phyloP scores from a whole-genome alignment of 768 basidiomycete genomes.

The Hemileccinum rubropunctum region DNA sequence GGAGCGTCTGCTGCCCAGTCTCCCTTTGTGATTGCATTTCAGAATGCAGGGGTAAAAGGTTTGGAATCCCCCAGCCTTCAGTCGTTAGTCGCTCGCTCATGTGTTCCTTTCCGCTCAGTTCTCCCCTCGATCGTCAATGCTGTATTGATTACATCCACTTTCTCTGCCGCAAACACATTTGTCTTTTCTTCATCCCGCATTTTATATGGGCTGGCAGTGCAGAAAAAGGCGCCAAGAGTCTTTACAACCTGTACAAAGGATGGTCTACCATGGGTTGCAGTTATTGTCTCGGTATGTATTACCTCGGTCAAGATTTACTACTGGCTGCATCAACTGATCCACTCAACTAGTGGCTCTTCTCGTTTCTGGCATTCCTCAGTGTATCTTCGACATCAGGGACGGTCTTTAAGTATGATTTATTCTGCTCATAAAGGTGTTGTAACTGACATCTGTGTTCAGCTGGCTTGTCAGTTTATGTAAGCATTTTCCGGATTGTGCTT shows the following conservation, averaged over 20 bases:
- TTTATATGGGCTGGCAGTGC: constrained; percentile 44
- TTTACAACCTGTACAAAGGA: constrained; percentile 44
- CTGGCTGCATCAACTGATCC: constrained; percentile 8
- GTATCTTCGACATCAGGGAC: constrained; percentile 52
- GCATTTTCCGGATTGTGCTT: not conserved
- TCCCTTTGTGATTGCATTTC: constrained; percentile 84
- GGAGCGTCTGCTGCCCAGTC: constrained; percentile 58
- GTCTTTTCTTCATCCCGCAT: constrained; percentile 38
- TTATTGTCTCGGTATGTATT: constrained; percentile 27
- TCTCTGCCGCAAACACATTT: constrained; percentile 65
- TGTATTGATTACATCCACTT: constrained; percentile 65
- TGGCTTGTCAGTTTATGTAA: constrained; percentile 67
- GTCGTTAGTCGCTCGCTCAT: constrained; percentile 2
- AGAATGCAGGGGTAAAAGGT: constrained; percentile 67
- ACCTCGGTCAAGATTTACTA: constrained; percentile 7
- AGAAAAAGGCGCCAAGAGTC: constrained; percentile 49
- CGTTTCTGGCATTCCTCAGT: constrained; percentile 62
- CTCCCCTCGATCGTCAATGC: constrained; percentile 73
- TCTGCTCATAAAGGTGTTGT: constrained; percentile 9
- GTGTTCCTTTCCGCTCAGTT: constrained; percentile 25
- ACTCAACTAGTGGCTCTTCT: constrained; percentile 35
- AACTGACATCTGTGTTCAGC: constrained; percentile 30
- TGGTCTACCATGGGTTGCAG: constrained; percentile 49
- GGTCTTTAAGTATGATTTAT: constrained; percentile 21
- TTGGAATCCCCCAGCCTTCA: constrained; percentile 8